phyloP scores from a whole-genome alignment of 768 basidiomycete species.

The Xerocomellus dryophilus region DNA sequence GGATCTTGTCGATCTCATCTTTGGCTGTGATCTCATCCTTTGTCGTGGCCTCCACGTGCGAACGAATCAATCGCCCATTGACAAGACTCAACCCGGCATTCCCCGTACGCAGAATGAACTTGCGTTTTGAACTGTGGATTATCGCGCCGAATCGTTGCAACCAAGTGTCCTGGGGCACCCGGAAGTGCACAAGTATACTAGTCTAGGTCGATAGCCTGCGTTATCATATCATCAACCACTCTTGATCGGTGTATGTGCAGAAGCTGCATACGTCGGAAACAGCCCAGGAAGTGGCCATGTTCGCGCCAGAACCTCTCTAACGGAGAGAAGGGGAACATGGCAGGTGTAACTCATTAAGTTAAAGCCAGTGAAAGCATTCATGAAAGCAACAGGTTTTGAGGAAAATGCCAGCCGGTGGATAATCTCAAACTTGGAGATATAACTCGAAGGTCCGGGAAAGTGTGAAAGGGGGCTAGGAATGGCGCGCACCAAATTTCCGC shows the following conservation, averaged over 20 bases:
- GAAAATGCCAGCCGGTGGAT: neutral
- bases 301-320: neutral
- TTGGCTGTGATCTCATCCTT: neutral
- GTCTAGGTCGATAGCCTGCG: neutral
- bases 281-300: neutral
- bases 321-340: neutral
- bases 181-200: neutral
- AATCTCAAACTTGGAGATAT: neutral
- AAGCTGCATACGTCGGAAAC: neutral
- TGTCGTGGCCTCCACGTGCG: constrained; percentile 8
- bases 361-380: neutral
- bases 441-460: neutral
- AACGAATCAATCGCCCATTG: neutral
- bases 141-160: neutral
- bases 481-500: neutral
- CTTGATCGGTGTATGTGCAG: neutral
- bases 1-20: constrained; percentile 3
- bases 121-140: neutral
- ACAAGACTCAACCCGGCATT: neutral
- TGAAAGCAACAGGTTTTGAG: neutral
- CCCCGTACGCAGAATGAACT: neutral
- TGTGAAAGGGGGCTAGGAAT: neutral
- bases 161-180: neutral
- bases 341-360: neutral
- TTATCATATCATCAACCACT: neutral